Conservation (phyloP, 257 asterid genomes). For the Gentiana macrophylla region DNA sequence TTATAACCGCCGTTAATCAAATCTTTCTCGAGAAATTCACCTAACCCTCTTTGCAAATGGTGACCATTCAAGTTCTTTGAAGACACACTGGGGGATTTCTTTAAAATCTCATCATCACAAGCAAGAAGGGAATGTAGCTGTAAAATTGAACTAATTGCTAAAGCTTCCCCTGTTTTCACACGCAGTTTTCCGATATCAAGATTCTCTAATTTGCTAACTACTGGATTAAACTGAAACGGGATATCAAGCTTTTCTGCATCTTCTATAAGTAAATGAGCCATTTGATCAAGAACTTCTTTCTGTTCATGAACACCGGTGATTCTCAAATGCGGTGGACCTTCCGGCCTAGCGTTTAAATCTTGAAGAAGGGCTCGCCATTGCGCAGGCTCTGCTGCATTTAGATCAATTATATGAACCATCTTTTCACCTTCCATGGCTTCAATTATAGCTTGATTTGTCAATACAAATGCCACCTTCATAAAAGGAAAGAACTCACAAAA, state of each 20-base stretch:
- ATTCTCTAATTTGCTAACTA: conserved; percentile 53
- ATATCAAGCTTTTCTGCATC: conserved; percentile 84
- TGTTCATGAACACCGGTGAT: conserved; percentile 69
- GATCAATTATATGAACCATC: conserved; percentile 82
- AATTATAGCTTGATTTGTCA: conserved; percentile 68
- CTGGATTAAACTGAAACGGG: conserved; percentile 81
- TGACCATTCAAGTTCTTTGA: conserved; percentile 28
- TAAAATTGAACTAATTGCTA: conserved; percentile 57
- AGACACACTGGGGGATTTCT: conserved; percentile 25
- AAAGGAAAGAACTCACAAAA: conserved; percentile 74
- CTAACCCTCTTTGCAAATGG: conserved; percentile 42
- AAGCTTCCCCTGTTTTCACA: conserved; percentile 91
- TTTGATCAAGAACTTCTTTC: conserved; percentile 66
- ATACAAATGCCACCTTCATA: conserved; percentile 67
- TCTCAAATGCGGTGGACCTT: conserved; percentile 93
- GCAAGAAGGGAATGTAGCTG: conserved; percentile 70
- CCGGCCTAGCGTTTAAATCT: conserved; percentile 87
- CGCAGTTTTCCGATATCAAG: conserved; percentile 61
- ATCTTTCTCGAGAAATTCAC: conserved; percentile 71
- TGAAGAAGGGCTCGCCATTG: conserved; percentile 92
- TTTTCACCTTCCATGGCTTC: conserved; percentile 97
- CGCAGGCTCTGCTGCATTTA: conserved; percentile 56
- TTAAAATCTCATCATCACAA: conserved; percentile 27
- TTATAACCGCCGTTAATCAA: conserved; percentile 22
- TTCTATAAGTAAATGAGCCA: conserved; percentile 62